Base-by-base conservation (phyloP, 371 early-diverging fungal species). In the Mortierella sp. region DNA sequence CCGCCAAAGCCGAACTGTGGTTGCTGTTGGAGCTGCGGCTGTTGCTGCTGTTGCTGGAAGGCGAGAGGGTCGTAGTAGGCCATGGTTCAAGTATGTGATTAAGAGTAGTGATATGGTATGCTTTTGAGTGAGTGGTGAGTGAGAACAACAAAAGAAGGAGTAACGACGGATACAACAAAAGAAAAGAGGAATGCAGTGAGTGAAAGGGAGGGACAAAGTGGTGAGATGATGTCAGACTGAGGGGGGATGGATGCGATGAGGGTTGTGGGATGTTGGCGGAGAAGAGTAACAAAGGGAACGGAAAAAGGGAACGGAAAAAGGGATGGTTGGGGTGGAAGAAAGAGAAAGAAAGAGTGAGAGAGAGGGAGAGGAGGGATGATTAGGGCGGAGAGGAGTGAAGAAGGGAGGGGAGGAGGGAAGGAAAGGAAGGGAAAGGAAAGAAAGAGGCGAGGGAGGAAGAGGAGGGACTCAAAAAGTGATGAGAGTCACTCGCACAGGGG, bases 41-140 rank as follows among this genome's bases (percentile, higher is more conserved):
- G 78, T 34, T 75, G 82, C 54, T 82, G 82, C 21, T 77, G 83
- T n/a, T 80, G 83, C 54, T 83, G 83, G 61, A 72, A 73, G 31
- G 83, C 80, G 48, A 77, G 77, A 5, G 76, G 80, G 72, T 83
- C 83, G 75, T 80, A 83, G 77, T 55, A 80, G 11, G 83, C 83
- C 83, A 83, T 83, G 24, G 24, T 74, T n/a, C 67, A 34, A 26
- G 31, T 61, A 34, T 71, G 46, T 28, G 67, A 67, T 67, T 67
- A 67, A 37, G 67, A 67, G 67, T 67, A 67, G 37, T 37, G 67
- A 24, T 67, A 67, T 37, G 59, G 24, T 37, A 37, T 34, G 43
- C 43, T 50, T 67, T 31, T 31, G 21, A 14, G 61, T 54, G 61
- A 34, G 61, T 19, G 61, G 61, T 19, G 61, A 21, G 61, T 34